Conservation (phyloP, 768 basidiomycete species). For the Leucocoprinus birnbaumii region DNA sequence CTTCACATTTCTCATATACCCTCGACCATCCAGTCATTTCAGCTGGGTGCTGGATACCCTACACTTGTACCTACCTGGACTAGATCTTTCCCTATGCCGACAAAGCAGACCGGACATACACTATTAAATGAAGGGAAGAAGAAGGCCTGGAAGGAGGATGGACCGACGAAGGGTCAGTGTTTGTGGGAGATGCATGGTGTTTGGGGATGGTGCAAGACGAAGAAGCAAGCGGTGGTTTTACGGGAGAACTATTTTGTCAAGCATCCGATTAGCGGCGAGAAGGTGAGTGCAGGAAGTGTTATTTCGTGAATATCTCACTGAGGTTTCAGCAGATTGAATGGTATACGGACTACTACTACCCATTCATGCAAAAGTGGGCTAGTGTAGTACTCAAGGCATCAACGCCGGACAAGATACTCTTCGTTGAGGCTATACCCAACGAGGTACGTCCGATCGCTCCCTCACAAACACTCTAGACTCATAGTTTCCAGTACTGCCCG, state of each 20-base stretch:
- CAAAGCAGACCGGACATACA: slow-evolving; percentile 53
- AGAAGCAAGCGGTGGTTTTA: slow-evolving; percentile 68
- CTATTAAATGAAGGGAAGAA: slow-evolving; percentile 58
- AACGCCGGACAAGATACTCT: slow-evolving; percentile 56
- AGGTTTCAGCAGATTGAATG: slow-evolving; percentile 63
- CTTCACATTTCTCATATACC: slow-evolving; percentile 82
- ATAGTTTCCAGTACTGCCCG: slow-evolving; percentile 77
- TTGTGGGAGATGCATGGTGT: slow-evolving; percentile 92
- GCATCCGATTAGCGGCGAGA: slow-evolving; percentile 59
- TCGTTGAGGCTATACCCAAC: slow-evolving; percentile 90
- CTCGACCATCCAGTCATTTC: slow-evolving; percentile 84
- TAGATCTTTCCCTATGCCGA: slow-evolving; percentile 88
- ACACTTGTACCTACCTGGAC: slow-evolving; percentile 77
- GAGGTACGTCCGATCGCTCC: slow-evolving; percentile 50
- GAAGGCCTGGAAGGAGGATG: slow-evolving; percentile 71
- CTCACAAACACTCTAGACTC: background rate
- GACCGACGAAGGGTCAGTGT: slow-evolving; percentile 71
- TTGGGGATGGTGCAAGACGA: slow-evolving; percentile 81
- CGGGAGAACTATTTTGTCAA: slow-evolving; percentile 83
- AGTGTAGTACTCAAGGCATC: slow-evolving; percentile 49
- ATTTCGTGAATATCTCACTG: background rate
- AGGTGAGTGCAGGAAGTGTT: slow-evolving; percentile 37
- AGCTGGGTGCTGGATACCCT: slow-evolving; percentile 87
- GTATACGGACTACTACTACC: slow-evolving; percentile 85
- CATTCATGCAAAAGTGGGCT: slow-evolving; percentile 70